These are phyloP conservation scores for Neoboletus brunneissimus DNA, from an alignment of 768 basidiomycete species.

Conservation along the genomic window DNA sequence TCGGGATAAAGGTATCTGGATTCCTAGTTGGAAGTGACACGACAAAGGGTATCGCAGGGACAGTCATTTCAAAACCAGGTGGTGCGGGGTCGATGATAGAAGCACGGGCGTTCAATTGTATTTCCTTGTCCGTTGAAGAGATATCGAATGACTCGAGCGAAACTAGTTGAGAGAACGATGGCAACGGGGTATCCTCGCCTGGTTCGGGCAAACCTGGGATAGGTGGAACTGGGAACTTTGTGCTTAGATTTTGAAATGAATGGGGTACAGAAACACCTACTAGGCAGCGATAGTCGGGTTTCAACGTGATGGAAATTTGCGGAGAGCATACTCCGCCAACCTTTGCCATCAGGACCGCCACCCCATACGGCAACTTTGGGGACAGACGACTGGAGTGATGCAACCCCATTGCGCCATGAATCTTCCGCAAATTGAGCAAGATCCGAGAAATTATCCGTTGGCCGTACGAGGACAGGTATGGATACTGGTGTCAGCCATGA, in stretches of 20 bases:
- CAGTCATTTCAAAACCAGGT: constrained; percentile 43
- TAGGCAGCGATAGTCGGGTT: constrained; percentile 46
- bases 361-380: constrained; percentile 48
- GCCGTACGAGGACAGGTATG: constrained; percentile 47
- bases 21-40: constrained; percentile 45
- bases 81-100: constrained; percentile 59
- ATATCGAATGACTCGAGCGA: constrained; percentile 57
- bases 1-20: constrained; percentile 34
- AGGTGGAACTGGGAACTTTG: constrained; percentile 49
- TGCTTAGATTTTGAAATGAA: constrained; percentile 3
- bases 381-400: constrained; percentile 45
- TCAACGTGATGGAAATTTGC: constrained; percentile 44
- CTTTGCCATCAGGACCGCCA: constrained; percentile 40
- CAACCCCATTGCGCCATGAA: constrained; percentile 54
- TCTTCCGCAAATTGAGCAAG: constrained; percentile 52
- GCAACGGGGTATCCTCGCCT: constrained; percentile 48
- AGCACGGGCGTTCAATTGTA: constrained; percentile 51
- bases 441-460: constrained; percentile 49
- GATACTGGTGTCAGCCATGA: constrained; percentile 61
- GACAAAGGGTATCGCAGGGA: constrained; percentile 60
- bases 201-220: constrained; percentile 67
- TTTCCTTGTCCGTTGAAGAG: constrained; percentile 32
- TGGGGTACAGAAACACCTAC: constrained; percentile 38
- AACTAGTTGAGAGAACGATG: constrained; percentile 56
- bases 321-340: constrained; percentile 46